Conservation (phyloP, 1,139 yeast genomes). For the Pichia sp. region DNA sequence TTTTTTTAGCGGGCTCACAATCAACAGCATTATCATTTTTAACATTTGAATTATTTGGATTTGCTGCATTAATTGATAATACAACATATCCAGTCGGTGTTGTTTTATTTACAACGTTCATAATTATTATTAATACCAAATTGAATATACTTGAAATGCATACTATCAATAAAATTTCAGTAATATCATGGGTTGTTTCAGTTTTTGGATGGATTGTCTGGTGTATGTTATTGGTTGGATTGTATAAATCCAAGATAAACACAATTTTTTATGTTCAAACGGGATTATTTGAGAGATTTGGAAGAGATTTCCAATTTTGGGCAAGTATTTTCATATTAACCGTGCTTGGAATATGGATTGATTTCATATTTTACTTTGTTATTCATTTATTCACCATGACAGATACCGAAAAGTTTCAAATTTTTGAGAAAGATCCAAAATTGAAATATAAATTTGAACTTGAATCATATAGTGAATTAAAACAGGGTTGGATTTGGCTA, state of each 20-base stretch:
- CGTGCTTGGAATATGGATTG: constrained; percentile 57
- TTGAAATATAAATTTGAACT: constrained; percentile 67
- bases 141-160: constrained; percentile 82
- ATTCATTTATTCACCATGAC: constrained; percentile 54
- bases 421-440: constrained; percentile 62
- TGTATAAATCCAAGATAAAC: constrained; percentile 53
- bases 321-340: constrained; percentile 54
- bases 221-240: constrained; percentile 68
- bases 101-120: constrained; percentile 62
- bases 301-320: constrained; percentile 82
- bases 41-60: constrained; percentile 63
- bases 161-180: constrained; percentile 65
- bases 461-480: constrained; percentile 63
- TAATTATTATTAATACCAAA: constrained; percentile 68
- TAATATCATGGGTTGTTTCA: constrained; percentile 64
- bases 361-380: constrained; percentile 53
- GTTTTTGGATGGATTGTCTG: constrained; percentile 84
- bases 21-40: constrained; percentile 67
- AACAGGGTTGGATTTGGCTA: constrained; percentile 74
- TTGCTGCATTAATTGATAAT: constrained; percentile 58
- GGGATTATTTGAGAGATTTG: constrained; percentile 66
- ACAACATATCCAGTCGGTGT: constrained; percentile 79
- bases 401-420: constrained; percentile 74
- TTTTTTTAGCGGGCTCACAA: constrained; percentile 67
- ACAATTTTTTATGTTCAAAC: constrained; percentile 66